Conservation (phyloP, 768 basidiomycete genomes). For the Mycena chlorophos region DNA sequence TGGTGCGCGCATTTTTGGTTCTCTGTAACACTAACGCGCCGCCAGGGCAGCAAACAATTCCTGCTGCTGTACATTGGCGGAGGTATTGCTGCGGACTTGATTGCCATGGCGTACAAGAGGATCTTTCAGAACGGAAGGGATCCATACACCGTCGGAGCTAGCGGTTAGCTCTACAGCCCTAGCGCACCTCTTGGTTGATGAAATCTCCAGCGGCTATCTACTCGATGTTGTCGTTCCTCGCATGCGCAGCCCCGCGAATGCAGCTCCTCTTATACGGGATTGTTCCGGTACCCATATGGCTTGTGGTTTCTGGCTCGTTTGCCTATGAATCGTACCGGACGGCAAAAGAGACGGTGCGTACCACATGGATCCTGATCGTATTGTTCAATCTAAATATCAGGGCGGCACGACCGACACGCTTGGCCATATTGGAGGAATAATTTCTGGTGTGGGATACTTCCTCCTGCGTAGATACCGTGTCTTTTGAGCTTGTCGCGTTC, state of each 20-base stretch:
- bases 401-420: conserved; percentile 55
- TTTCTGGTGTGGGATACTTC: conserved; percentile 62
- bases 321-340: conserved; percentile 57
- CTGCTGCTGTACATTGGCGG: conserved; percentile 73
- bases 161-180: conserved; percentile 50
- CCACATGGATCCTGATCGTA: neutral
- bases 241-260: conserved; percentile 64
- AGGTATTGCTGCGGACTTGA: conserved; percentile 56
- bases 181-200: conserved; percentile 4
- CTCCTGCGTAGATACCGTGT: conserved; percentile 39
- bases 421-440: conserved; percentile 69
- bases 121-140: conserved; percentile 34
- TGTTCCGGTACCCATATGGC: conserved; percentile 80
- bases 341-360: conserved; percentile 39
- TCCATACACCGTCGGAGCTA: conserved; percentile 62
- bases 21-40: neutral
- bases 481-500: too few species aligned
- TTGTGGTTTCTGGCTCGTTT: conserved; percentile 66
- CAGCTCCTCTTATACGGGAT: conserved; percentile 74
- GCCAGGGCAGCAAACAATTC: conserved; percentile 60
- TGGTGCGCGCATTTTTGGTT: too few species aligned
- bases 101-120: conserved; percentile 51
- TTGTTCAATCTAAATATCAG: conserved; percentile 33
- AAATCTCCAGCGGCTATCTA: conserved; percentile 64
- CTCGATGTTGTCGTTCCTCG: conserved; percentile 68